phyloP scores from a whole-genome alignment of 2,329 filamentous ascomycete genomes.

The Fusarium sp. region DNA sequence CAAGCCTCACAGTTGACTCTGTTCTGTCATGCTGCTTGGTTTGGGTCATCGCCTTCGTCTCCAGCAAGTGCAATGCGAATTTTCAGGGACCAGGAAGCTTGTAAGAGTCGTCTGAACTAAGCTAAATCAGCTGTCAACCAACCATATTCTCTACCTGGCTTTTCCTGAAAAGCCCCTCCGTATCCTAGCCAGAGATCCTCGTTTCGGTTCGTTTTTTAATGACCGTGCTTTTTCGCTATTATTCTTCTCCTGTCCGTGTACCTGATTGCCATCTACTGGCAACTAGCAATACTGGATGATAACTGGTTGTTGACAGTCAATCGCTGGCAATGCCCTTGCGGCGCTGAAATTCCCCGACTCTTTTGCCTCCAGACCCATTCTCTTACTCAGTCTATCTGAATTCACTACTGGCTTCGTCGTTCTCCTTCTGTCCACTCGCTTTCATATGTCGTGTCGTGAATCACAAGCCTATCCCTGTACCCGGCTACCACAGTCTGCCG shows the following conservation, averaged over 20 bases:
- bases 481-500: constrained; percentile 15
- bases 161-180: constrained; percentile 23
- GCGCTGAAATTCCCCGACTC: constrained; percentile 20
- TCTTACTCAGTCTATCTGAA: constrained; percentile 34
- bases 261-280: constrained; percentile 18
- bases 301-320: constrained; percentile 27
- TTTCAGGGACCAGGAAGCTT: constrained; percentile 33
- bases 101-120: constrained; percentile 14
- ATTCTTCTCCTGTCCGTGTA: constrained; percentile 22
- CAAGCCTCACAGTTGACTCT: not conserved
- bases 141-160: constrained; percentile 23
- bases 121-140: constrained; percentile 25
- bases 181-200: constrained; percentile 28
- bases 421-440: constrained; percentile 35
- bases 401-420: constrained; percentile 21
- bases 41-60: constrained; percentile 10
- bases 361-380: constrained; percentile 34
- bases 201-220: constrained; percentile 19
- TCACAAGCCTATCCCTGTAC: constrained; percentile 43
- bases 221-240: constrained; percentile 22
- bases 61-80: constrained; percentile 1
- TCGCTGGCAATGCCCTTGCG: constrained; percentile 24
- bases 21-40: constrained; percentile 1
- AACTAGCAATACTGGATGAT: constrained; percentile 13
- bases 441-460: constrained; percentile 37